Conservation (phyloP, 331 rosid species). For the Malus hybrid region DNA sequence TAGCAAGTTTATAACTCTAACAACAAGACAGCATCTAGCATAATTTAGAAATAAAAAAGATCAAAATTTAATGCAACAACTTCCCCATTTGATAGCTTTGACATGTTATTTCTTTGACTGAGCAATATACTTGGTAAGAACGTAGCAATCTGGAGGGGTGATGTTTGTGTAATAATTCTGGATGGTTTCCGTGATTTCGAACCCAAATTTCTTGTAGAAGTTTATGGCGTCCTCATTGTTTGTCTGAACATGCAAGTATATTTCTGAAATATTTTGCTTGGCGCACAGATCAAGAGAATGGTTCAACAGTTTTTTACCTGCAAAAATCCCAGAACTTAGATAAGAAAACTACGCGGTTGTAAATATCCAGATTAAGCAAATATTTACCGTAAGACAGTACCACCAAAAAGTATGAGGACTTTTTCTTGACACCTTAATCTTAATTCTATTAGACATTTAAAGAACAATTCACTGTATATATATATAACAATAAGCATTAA, state of each 20-base stretch:
- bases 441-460: too few relatives aligned
- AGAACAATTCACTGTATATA: too few relatives aligned
- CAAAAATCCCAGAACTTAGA: constrained; percentile 31
- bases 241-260: constrained; percentile 89
- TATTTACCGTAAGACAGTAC: too few relatives aligned
- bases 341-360: neutral
- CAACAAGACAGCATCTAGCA: constrained; percentile 26
- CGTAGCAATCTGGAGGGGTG: constrained; percentile 83
- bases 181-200: constrained; percentile 83
- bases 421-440: neutral
- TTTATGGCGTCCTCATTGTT: constrained; percentile 88
- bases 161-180: constrained; percentile 78
- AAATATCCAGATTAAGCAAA: neutral
- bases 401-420: neutral
- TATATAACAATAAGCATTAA: neutral
- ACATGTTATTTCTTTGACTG: constrained; percentile 56
- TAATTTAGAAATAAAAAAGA: constrained; percentile 27
- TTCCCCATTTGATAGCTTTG: constrained; percentile 24
- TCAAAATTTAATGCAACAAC: constrained; percentile 31
- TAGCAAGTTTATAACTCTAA: constrained; percentile 21
- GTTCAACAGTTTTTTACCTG: constrained; percentile 80
- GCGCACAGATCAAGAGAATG: constrained; percentile 75
- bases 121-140: constrained; percentile 51
- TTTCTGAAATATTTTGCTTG: constrained; percentile 64
- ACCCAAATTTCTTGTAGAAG: constrained; percentile 90